Percentiles rank a stretch among this genome's conserved stretches.
These are phyloP conservation scores for Kandelia obovata DNA, from an alignment of 345 rosid species.

Conservation along the genomic window DNA sequence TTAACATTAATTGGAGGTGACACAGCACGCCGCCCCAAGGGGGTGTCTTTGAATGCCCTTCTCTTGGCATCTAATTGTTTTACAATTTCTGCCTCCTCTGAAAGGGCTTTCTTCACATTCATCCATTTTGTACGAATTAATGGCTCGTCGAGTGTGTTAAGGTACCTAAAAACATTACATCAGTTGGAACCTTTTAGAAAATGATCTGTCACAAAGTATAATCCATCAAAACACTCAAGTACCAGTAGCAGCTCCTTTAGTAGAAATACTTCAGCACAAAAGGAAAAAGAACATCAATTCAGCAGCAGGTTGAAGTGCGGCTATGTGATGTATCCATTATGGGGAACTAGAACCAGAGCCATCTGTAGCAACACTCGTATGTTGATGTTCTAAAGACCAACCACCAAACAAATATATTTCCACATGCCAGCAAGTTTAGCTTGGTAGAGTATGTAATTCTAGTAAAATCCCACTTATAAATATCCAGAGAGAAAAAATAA, in stretches of 20 bases:
- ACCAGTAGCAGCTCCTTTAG: neutral
- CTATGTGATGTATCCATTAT: neutral
- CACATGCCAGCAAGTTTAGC: too few species aligned
- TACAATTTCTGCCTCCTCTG: slow-evolving; percentile 88
- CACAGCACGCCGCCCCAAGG: slow-evolving; percentile 64
- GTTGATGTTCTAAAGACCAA: too few species aligned
- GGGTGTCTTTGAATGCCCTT: slow-evolving; percentile 82
- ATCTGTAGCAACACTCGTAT: neutral
- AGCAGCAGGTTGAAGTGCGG: neutral
- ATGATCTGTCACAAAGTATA: neutral
- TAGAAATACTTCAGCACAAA: too few species aligned
- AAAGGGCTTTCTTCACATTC: slow-evolving; percentile 81
- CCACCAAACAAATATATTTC: too few species aligned
- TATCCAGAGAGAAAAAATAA: too few species aligned
- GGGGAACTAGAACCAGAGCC: neutral
- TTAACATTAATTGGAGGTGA: slow-evolving; percentile 85
- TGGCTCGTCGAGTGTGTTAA: slow-evolving; percentile 77
- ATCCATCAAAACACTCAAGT: neutral
- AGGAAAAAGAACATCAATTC: neutral
- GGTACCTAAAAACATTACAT: slow-evolving; percentile 47
- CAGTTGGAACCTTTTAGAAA: neutral
- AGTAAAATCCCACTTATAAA: too few species aligned
- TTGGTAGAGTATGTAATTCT: too few species aligned
- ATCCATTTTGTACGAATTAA: slow-evolving; percentile 85
- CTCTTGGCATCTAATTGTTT: slow-evolving; percentile 94